Conservation (phyloP, 306 rosid species). For the Dalbergia cultrata region DNA sequence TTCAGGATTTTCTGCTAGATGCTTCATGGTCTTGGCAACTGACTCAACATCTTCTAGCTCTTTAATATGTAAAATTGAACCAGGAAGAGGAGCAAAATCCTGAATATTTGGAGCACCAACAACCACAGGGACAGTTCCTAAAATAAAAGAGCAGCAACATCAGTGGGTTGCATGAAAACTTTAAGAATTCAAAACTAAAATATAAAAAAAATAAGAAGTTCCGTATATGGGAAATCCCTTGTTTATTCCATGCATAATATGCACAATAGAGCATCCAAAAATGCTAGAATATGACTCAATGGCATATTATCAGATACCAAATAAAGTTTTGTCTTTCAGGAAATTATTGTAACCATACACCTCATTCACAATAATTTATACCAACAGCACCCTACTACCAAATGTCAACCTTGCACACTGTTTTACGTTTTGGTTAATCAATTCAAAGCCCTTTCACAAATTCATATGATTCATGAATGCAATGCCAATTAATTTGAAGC, state of each 20-base stretch:
- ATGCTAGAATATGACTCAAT: conserved; percentile 20
- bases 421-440: conserved; percentile 10
- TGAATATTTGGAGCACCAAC: conserved; percentile 94
- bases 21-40: conserved; percentile 77
- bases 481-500: conserved; percentile 13
- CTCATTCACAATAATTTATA: background rate
- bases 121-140: conserved; percentile 92
- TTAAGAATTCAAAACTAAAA: conserved; percentile 1
- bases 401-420: conserved; percentile 2
- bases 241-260: conserved; percentile 10
- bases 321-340: background rate
- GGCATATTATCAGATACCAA: background rate
- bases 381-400: background rate
- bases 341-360: conserved; percentile 13
- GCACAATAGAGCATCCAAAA: conserved; percentile 10
- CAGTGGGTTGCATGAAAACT: background rate
- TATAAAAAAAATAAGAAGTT: background rate
- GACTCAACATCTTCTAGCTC: conserved; percentile 72
- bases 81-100: conserved; percentile 83
- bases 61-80: conserved; percentile 81
- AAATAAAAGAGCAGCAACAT: conserved; percentile 22
- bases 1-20: conserved; percentile 78
- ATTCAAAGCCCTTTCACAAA: conserved; percentile 23
- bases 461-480: conserved; percentile 13
- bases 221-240: background rate